Conservation (phyloP, 495 filamentous ascomycete species). For the Penicillium argentinense region DNA sequence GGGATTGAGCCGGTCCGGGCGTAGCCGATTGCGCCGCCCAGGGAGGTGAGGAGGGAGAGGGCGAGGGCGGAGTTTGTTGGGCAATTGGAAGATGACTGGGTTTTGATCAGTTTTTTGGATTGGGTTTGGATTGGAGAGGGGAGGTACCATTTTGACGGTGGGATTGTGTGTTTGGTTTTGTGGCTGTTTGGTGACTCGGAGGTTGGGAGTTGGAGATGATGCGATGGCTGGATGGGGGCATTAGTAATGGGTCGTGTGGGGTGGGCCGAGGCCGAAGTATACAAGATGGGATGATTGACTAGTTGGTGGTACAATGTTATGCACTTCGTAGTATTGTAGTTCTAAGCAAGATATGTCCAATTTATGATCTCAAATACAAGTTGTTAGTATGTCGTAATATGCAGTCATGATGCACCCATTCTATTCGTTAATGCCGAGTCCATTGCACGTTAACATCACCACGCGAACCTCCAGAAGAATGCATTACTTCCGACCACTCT, state of each 20-base stretch:
- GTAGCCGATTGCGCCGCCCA: conserved; percentile 85
- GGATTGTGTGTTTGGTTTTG: background rate
- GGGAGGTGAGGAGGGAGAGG: conserved; percentile 78
- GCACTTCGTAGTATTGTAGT: background rate
- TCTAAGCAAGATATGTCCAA: no score
- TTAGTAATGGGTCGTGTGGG: conserved; percentile 6
- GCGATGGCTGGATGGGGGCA: background rate
- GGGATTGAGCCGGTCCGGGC: conserved; percentile 79
- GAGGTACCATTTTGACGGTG: conserved; percentile 15
- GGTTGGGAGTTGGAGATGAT: background rate
- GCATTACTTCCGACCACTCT: background rate
- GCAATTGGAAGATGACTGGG: no score
- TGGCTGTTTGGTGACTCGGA: background rate
- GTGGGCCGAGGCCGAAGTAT: conserved; percentile 14
- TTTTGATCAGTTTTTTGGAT: background rate
- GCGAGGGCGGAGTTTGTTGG: conserved; percentile 58
- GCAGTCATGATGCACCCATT: no score
- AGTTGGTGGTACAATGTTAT: no score
- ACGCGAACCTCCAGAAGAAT: background rate
- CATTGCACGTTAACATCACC: no score
- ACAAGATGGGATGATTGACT: background rate
- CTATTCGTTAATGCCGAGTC: conserved; percentile 21
- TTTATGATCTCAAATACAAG: no score
- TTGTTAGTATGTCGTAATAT: no score
- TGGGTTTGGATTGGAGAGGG: conserved; percentile 3